Percentiles rank a stretch among this genome's conserved stretches.
phyloP scores from a whole-genome alignment of 2,329 filamentous ascomycete species.

The Penicillium aurantiogriseum region DNA sequence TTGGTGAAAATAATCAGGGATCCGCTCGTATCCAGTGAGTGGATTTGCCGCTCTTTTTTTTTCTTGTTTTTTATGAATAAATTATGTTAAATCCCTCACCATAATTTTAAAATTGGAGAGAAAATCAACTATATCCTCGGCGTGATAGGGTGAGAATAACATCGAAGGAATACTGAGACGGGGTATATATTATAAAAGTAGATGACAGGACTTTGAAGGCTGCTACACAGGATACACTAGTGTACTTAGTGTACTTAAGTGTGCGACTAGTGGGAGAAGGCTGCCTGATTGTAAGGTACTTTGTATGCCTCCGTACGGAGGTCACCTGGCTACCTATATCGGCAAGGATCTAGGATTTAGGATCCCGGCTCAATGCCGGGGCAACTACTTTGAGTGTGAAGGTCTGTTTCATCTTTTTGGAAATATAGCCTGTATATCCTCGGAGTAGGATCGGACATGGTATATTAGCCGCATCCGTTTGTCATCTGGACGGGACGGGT shows the following conservation, averaged over 20 bases:
- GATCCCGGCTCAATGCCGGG: neutral
- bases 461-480: neutral
- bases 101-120: neutral
- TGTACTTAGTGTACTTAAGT: neutral
- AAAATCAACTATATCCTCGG: neutral
- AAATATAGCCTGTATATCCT: neutral
- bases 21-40: neutral
- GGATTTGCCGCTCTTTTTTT: neutral
- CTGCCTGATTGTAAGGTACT: neutral
- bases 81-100: slow-evolving; percentile 6
- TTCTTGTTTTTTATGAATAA: neutral
- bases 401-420: neutral
- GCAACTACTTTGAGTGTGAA: neutral
- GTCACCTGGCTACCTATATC: neutral
- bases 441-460: neutral
- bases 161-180: neutral
- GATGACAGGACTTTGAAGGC: neutral
- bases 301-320: neutral
- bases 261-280: neutral
- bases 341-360: neutral
- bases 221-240: neutral
- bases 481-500: neutral
- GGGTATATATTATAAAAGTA: neutral
- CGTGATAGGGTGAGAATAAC: neutral
- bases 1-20: neutral